phyloP scores from a whole-genome alignment of 1,139 yeast species.

The Suhomyces taliae region DNA sequence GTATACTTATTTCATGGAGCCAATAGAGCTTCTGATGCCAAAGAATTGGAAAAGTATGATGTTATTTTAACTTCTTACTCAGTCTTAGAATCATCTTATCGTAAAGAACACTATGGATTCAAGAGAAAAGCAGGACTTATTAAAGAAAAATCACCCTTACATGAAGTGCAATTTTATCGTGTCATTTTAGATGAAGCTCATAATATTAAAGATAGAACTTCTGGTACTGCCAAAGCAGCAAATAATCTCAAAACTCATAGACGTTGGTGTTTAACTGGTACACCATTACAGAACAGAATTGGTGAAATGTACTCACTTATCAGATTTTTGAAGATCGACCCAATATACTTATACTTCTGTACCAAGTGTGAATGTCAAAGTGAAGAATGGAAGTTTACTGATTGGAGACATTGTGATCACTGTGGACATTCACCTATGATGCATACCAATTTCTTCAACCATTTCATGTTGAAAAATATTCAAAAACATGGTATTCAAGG shows the following conservation, averaged over 20 bases:
- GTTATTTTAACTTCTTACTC: conserved; percentile 90
- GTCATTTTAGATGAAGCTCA: conserved; percentile 97
- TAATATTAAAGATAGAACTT: conserved; percentile 90
- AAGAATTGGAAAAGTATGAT: conserved; percentile 65
- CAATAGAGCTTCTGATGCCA: conserved; percentile 57
- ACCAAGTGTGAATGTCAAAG: conserved; percentile 84
- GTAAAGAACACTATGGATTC: conserved; percentile 84
- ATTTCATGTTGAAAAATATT: conserved; percentile 88
- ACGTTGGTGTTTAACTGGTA: conserved; percentile 91
- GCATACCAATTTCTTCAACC: conserved; percentile 93
- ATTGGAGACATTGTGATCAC: conserved; percentile 76
- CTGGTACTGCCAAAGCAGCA: conserved; percentile 92
- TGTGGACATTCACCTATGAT: conserved; percentile 94
- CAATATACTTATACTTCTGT: conserved; percentile 88
- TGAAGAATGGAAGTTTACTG: conserved; percentile 78
- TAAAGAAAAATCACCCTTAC: conserved; percentile 75
- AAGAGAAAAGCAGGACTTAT: conserved; percentile 66
- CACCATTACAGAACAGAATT: conserved; percentile 92
- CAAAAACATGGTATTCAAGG: conserved; percentile 78
- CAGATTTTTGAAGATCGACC: conserved; percentile 77
- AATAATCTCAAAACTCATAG: conserved; percentile 68
- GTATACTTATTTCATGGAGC: conserved; percentile 85
- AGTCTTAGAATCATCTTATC: conserved; percentile 80
- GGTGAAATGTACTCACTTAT: conserved; percentile 94
- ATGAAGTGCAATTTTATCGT: conserved; percentile 74